These are phyloP conservation scores for Tranzscheliella williamsii DNA, from an alignment of 1,284 basidiomycete species.

Conservation along the genomic window DNA sequence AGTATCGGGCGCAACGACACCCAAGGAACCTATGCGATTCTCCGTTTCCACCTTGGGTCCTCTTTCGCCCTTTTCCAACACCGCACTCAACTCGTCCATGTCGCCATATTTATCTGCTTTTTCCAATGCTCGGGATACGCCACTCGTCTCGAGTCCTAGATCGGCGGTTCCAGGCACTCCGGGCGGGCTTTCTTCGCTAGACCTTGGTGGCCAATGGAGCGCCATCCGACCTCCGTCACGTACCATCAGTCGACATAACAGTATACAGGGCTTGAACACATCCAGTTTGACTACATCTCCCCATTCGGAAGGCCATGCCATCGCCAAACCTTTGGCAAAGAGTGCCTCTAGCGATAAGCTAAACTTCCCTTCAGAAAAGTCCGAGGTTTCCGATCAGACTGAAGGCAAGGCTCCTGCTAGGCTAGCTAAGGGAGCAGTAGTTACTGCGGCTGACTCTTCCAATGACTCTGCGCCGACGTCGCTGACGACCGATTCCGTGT, in stretches of 20 bases:
- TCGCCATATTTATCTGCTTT: slow-evolving; percentile 59
- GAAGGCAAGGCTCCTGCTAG: too few relatives aligned
- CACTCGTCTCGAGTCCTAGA: slow-evolving; percentile 51
- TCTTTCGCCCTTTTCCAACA: slow-evolving; percentile 56
- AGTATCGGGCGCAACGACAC: slow-evolving; percentile 16
- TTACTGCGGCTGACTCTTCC: neutral
- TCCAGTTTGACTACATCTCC: slow-evolving; percentile 19
- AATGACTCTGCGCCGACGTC: neutral
- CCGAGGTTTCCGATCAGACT: too few relatives aligned
- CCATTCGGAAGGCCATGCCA: slow-evolving; percentile 19
- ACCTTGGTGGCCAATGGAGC: slow-evolving; percentile 36
- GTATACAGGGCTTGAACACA: slow-evolving; percentile 31
- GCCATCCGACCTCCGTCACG: slow-evolving; percentile 41
- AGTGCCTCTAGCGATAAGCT: slow-evolving; percentile 26
- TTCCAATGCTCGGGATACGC: slow-evolving; percentile 57
- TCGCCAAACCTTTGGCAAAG: slow-evolving; percentile 14
- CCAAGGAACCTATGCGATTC: slow-evolving; percentile 54
- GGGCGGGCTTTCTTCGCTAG: slow-evolving; percentile 23
- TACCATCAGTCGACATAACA: slow-evolving; percentile 35
- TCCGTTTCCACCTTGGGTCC: slow-evolving; percentile 45
- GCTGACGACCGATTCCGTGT: neutral
- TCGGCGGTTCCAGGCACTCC: slow-evolving; percentile 17
- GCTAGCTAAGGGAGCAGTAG: too few relatives aligned
- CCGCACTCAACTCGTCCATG: slow-evolving; percentile 54
- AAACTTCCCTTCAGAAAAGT: slow-evolving; percentile 2